These are phyloP conservation scores for Ramularia collo-cygni DNA, from an alignment of 2,329 filamentous ascomycete species.

Conservation along the genomic window DNA sequence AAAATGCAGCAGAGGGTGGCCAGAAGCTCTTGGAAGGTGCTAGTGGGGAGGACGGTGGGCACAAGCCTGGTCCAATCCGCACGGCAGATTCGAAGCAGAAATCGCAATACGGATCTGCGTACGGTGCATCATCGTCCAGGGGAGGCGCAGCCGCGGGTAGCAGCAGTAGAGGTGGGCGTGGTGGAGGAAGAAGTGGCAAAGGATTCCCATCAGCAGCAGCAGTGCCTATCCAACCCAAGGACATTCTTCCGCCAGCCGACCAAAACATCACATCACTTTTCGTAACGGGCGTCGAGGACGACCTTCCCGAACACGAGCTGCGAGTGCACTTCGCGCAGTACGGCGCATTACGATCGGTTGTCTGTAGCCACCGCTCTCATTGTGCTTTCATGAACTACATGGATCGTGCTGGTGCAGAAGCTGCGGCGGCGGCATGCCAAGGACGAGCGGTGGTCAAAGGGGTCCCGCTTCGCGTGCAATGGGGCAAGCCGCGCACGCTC, in stretches of 20 bases:
- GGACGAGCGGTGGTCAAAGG: conserved; percentile 85
- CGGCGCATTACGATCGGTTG: conserved; percentile 83
- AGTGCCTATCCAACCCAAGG: conserved; percentile 71
- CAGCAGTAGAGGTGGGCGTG: conserved; percentile 30
- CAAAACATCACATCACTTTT: conserved; percentile 87
- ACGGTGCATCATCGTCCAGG: conserved; percentile 13
- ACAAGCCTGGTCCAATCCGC: conserved; percentile 65
- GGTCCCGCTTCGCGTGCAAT: conserved; percentile 81
- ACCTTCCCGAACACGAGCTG: conserved; percentile 85
- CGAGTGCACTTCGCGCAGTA: conserved; percentile 84
- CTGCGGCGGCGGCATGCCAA: conserved; percentile 74
- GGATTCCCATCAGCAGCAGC: conserved; percentile 65
- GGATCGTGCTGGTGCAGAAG: conserved; percentile 75
- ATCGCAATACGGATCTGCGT: conserved; percentile 28
- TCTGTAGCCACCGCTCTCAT: conserved; percentile 95
- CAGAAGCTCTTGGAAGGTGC: conserved; percentile 38
- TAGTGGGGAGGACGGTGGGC: conserved; percentile 27
- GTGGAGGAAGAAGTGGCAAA: conserved; percentile 43
- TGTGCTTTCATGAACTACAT: conserved; percentile 96
- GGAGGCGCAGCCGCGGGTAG: conserved; percentile 16
- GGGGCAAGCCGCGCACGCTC: conserved; percentile 86
- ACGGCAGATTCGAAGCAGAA: conserved; percentile 52
- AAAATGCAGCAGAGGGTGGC: conserved; percentile 30
- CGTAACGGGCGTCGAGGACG: conserved; percentile 90
- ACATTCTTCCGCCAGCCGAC: conserved; percentile 79